A percentile compares a stretch with the other conserved stretches of the same genome.
phyloP scores from a whole-genome alignment of 2,329 filamentous ascomycete genomes.

The Pseudogymnoascus sp. region DNA sequence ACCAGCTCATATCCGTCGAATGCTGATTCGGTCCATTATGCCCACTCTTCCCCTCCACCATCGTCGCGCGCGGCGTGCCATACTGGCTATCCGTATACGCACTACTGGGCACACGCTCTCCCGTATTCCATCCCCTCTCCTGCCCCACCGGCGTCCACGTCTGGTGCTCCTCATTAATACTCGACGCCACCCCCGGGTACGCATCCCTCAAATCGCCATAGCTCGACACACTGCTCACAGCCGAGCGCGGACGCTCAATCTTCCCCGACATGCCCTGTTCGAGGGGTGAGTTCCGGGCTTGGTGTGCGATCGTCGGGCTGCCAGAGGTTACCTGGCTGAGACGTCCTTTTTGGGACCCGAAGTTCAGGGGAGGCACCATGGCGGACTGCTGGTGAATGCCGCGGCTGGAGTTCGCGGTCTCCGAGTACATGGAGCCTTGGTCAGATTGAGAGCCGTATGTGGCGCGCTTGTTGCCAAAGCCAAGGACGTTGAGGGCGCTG shows the following conservation, averaged over 20 bases:
- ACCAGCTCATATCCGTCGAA: constrained; percentile 64
- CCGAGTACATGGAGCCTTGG: constrained; percentile 47
- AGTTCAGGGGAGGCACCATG: constrained; percentile 59
- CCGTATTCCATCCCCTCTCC: constrained; percentile 33
- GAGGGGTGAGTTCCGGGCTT: constrained; percentile 42
- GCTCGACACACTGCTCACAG: constrained; percentile 24
- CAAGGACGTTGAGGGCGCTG: constrained; percentile 58
- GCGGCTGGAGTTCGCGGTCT: constrained; percentile 32
- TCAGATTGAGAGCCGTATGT: constrained; percentile 43
- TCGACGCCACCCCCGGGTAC: constrained; percentile 59
- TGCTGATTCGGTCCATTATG: constrained; percentile 39
- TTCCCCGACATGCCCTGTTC: constrained; percentile 52
- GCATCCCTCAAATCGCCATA: constrained; percentile 33
- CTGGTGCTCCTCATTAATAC: constrained; percentile 43
- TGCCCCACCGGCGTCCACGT: constrained; percentile 26
- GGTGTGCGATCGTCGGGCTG: constrained; percentile 61
- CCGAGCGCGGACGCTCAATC: constrained; percentile 50
- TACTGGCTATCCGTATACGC: constrained; percentile 43
- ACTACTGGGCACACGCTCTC: constrained; percentile 46
- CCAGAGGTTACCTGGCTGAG: constrained; percentile 60
- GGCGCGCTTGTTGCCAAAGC: constrained; percentile 41
- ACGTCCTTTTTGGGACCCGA: constrained; percentile 47
- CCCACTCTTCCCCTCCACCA: constrained; percentile 19
- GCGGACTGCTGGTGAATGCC: constrained; percentile 60
- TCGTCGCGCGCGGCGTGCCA: constrained; percentile 30